These are phyloP conservation scores for Pterocarpus macrocarpus DNA, from an alignment of 306 rosid species.

Conservation along the genomic window DNA sequence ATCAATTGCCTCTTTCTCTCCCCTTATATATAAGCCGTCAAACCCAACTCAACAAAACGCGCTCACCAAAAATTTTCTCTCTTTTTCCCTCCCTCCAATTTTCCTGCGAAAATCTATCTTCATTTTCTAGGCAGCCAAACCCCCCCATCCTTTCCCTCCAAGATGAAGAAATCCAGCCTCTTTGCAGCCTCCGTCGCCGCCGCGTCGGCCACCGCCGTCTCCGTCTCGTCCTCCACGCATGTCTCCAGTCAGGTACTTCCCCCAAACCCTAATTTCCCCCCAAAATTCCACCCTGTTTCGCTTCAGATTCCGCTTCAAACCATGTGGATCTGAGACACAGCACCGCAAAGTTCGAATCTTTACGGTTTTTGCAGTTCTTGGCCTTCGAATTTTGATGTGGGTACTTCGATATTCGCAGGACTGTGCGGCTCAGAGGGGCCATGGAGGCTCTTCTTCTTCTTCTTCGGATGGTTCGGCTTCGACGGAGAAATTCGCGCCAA, in stretches of 20 bases:
- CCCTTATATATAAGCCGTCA: slow-evolving; percentile 42
- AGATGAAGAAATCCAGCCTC: slow-evolving; percentile 57
- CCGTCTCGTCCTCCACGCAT: slow-evolving; percentile 48
- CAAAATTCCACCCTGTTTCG: neutral
- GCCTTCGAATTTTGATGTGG: neutral
- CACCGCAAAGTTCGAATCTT: neutral
- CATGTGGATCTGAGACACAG: slow-evolving; percentile 29
- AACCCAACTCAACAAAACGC: neutral
- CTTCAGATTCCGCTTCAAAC: neutral
- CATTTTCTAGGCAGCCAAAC: slow-evolving; percentile 35
- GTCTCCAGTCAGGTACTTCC: slow-evolving; percentile 47
- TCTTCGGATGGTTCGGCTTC: slow-evolving; percentile 28
- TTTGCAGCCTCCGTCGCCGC: slow-evolving; percentile 59
- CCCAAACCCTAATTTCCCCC: neutral
- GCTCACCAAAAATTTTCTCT: slow-evolving; percentile 29
- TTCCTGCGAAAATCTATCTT: slow-evolving; percentile 3
- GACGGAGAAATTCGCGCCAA: slow-evolving; percentile 77
- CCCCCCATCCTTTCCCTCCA: neutral
- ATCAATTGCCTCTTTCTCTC: no score
- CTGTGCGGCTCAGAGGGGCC: slow-evolving; percentile 10
- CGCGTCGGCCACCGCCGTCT: slow-evolving; percentile 54
- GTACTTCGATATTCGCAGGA: slow-evolving; percentile 40
- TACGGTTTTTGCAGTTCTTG: neutral
- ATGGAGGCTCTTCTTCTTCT: slow-evolving; percentile 14
- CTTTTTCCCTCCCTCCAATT: neutral